A percentile compares a stretch with the other conserved stretches of the same genome.
Conservation (phyloP, 2,329 filamentous ascomycete species). For the Drechslerella dactyloides region DNA sequence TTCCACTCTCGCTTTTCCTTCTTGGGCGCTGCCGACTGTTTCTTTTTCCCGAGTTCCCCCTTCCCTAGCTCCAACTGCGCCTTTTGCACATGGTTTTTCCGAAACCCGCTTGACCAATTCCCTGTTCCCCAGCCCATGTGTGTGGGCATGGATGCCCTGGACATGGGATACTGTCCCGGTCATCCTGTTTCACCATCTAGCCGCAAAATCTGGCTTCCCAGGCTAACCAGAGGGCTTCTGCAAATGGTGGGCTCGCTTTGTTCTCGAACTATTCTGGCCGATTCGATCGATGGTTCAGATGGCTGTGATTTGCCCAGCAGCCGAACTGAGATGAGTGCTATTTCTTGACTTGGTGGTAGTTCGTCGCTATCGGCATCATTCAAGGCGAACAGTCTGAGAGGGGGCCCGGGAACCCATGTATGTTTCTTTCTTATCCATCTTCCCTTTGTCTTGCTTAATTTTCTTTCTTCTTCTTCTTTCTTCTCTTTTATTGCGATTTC, state of each 20-base stretch:
- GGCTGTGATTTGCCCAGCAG: not conserved
- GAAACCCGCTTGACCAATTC: constrained; percentile 27
- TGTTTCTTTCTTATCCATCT: no score
- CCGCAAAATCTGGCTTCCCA: constrained; percentile 34
- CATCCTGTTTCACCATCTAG: constrained; percentile 51
- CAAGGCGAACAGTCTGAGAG: no score
- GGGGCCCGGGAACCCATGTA: no score
- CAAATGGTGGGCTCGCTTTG: not conserved
- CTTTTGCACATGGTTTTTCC: constrained; percentile 40
- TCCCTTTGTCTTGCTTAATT: no score
- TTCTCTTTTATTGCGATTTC: not conserved
- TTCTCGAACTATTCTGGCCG: not conserved
- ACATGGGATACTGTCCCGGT: constrained; percentile 38
- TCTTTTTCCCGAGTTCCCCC: constrained; percentile 6
- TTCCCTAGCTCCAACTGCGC: constrained; percentile 15
- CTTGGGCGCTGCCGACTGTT: not conserved
- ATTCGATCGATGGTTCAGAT: not conserved
- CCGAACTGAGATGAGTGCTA: no score
- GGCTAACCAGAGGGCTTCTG: constrained; percentile 7
- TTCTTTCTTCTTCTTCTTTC: no score
- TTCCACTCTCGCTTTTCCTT: not conserved
- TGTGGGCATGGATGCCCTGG: constrained; percentile 35
- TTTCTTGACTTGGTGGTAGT: no score
- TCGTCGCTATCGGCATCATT: no score
- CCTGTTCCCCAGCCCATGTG: constrained; percentile 26